Evolutionary conservation across 371 early-diverging fungal species (phyloP), one percentile per base, ranked within the genome.

Genomic region (Actinomucor elegans): DNA sequence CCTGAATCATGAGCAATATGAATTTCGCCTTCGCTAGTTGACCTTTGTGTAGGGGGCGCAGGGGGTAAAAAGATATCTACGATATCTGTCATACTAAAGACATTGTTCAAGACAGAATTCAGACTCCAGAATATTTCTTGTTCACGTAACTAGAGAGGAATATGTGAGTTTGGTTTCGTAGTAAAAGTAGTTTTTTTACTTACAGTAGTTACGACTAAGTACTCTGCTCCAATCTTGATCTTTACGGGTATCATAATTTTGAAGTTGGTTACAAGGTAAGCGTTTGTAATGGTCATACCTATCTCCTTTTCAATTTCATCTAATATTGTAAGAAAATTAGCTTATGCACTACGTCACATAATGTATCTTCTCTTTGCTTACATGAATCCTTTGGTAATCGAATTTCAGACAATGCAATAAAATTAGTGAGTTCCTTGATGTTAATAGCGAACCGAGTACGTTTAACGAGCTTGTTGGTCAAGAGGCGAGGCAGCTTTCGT

Each of bases 41-140:
- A 20, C 34, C 47, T 52, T 45, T 58, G 64, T 12, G 76, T 69
- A 24, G 68, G 67, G 15, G 75, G 58, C 1, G 77, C 67, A 46
- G 84, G 55, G 31, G 63, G 63, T 34, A 63, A 45, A 36, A 73
- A 71, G 15, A 91, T 74, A 42, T 91, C 92, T 4, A 83, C 78
- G 18, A 94, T 75, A 47, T 92, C 94, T 1, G 88, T 80, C 45
- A 93, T 87, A 50, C 86, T 85, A 66, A 79, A 90, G 12, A 92
- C 84, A 54, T 94, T 93, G 57, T 92, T 92, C 44, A 92, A 73
- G 47, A 83, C 73, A 9, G 86, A 75, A 52, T 73, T 83, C 43
- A 86, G 64, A 1, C 88, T 91, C 56, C 73, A 67, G 24, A 92
- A 69, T 5, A 86, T 61, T n/a, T 86, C 86, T 53, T 81, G 81